phyloP scores from a whole-genome alignment of 2,329 filamentous ascomycete genomes.

The Trichoderma aggressivum region DNA sequence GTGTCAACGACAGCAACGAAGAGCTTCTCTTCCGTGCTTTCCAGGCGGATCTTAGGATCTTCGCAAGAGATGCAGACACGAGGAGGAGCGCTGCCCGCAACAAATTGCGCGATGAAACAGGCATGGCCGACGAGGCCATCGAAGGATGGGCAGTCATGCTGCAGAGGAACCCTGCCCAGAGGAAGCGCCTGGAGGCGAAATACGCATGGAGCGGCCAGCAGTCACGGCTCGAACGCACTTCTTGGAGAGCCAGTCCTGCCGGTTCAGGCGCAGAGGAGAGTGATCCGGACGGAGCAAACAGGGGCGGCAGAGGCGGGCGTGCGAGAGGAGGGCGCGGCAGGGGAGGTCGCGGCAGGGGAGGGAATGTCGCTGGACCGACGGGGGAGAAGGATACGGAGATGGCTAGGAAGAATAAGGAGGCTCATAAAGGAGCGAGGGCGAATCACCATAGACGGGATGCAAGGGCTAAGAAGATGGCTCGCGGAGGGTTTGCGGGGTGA shows the following conservation, averaged over 20 bases:
- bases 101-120: slow-evolving; percentile 69
- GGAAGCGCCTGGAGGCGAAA: slow-evolving; percentile 67
- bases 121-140: slow-evolving; percentile 89
- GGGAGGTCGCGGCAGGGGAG: slow-evolving; percentile 46
- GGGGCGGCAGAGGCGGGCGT: slow-evolving; percentile 47
- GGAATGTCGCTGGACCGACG: slow-evolving; percentile 61
- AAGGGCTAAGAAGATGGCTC: slow-evolving; percentile 62
- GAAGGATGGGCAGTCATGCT: slow-evolving; percentile 95
- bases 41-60: slow-evolving; percentile 60
- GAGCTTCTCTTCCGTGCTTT: slow-evolving; percentile 71
- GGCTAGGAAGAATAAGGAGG: slow-evolving; percentile 73
- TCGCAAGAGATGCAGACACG: slow-evolving; percentile 68
- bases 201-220: slow-evolving; percentile 68
- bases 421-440: slow-evolving; percentile 74
- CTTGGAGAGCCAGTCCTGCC: slow-evolving; percentile 57
- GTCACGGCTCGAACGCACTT: slow-evolving; percentile 58
- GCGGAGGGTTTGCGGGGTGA: slow-evolving; percentile 41
- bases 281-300: slow-evolving; percentile 44
- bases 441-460: slow-evolving; percentile 83
- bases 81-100: slow-evolving; percentile 60
- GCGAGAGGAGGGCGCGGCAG: slow-evolving; percentile 34
- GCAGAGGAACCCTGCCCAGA: slow-evolving; percentile 63
- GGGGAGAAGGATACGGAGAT: slow-evolving; percentile 69
- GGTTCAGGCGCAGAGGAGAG: slow-evolving; percentile 57
- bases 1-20: slow-evolving; percentile 56